phyloP scores from a whole-genome alignment of 73 alveolate species.

The Paramecium octaurelia region DNA sequence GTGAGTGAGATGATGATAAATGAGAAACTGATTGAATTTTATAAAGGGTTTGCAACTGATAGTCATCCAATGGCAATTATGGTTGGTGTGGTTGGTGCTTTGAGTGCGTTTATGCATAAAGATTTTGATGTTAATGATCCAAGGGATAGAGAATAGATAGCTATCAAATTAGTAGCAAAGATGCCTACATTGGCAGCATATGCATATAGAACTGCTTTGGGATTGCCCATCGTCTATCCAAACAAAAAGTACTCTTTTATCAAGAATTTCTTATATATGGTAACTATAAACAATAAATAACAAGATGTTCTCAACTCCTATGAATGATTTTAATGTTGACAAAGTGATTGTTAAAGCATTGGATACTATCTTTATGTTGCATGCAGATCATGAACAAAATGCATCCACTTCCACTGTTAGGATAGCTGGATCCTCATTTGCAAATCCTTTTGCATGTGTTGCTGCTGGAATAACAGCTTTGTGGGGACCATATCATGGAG shows the following conservation, averaged over 20 bases:
- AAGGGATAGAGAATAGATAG: slow-evolving; percentile 74
- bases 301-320: slow-evolving; percentile 83
- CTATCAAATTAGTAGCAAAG: slow-evolving; percentile 85
- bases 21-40: slow-evolving; percentile 84
- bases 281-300: neutral
- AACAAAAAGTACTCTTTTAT: slow-evolving; percentile 69
- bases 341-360: slow-evolving; percentile 82
- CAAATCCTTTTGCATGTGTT: slow-evolving; percentile 97
- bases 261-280: slow-evolving; percentile 87
- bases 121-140: slow-evolving; percentile 71
- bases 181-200: slow-evolving; percentile 88
- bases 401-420: slow-evolving; percentile 98
- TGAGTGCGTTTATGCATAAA: slow-evolving; percentile 78
- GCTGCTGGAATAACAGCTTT: slow-evolving; percentile 96
- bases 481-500: slow-evolving; percentile 99
- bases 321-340: slow-evolving; percentile 75
- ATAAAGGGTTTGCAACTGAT: slow-evolving; percentile 79
- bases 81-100: slow-evolving; percentile 89
- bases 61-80: slow-evolving; percentile 91
- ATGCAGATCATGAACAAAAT: slow-evolving; percentile 95
- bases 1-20: slow-evolving; percentile 83
- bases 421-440: slow-evolving; percentile 94
- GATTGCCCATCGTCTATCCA: slow-evolving; percentile 85
- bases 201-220: slow-evolving; percentile 82
- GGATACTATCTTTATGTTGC: slow-evolving; percentile 78